phyloP scores from a whole-genome alignment of 2,329 filamentous ascomycete species.

The Orbilia brochopaga region DNA sequence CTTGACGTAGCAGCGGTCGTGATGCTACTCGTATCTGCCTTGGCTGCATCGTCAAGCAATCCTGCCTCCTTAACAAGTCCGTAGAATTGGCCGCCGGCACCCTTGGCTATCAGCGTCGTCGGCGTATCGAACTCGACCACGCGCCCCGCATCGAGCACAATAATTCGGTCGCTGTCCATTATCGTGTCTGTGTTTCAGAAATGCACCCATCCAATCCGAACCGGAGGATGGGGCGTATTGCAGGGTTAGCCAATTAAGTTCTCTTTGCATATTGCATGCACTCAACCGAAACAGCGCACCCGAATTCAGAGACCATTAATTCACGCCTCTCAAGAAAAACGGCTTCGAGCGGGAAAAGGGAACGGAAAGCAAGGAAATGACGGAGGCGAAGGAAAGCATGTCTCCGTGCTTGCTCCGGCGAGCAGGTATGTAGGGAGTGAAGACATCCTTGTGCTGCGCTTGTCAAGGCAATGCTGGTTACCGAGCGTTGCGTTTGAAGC shows the following conservation, averaged over 20 bases:
- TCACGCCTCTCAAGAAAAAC: slow-evolving; percentile 11
- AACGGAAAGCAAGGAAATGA: too few species aligned
- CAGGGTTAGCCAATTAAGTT: slow-evolving; percentile 24
- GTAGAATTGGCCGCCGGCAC: slow-evolving; percentile 74
- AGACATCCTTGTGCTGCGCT: background rate
- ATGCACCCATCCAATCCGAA: background rate
- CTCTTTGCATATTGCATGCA: background rate
- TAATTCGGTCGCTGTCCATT: slow-evolving; percentile 82
- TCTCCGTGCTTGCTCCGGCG: too few species aligned
- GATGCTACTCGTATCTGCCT: slow-evolving; percentile 1
- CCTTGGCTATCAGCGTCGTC: slow-evolving; percentile 73
- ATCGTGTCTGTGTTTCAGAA: slow-evolving; percentile 70
- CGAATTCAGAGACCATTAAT: slow-evolving; percentile 33
- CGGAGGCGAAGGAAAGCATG: too few species aligned
- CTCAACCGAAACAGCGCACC: too few species aligned
- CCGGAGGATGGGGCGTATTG: too few species aligned
- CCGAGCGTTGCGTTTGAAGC: background rate
- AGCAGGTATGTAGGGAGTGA: too few species aligned
- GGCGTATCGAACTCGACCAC: slow-evolving; percentile 94
- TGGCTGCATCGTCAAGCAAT: slow-evolving; percentile 59
- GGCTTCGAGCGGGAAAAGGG: too few species aligned
- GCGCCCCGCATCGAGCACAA: slow-evolving; percentile 87
- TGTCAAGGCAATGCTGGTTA: too few species aligned
- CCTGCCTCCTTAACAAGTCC: slow-evolving; percentile 90
- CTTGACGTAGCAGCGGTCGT: slow-evolving; percentile 10